These are phyloP conservation scores for Penicillium sclerotigenum DNA, from an alignment of 2,329 filamentous ascomycete species.

Conservation along the genomic window DNA sequence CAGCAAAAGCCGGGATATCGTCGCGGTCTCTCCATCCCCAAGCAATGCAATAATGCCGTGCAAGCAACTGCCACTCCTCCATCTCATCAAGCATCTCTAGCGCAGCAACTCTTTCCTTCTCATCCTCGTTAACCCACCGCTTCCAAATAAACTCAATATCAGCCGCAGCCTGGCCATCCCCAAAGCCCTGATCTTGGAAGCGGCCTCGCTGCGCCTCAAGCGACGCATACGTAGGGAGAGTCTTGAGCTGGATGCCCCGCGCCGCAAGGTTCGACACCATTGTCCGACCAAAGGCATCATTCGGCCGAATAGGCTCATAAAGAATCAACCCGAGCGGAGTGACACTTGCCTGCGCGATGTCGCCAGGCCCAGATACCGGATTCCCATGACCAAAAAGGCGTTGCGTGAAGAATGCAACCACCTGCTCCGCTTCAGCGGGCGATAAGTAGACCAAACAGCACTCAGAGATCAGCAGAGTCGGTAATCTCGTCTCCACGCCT, in stretches of 20 bases:
- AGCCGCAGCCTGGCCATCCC: conserved; percentile 52
- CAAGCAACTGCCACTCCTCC: conserved; percentile 87
- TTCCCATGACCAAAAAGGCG: conserved; percentile 44
- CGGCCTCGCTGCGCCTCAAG: conserved; percentile 66
- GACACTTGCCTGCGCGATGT: conserved; percentile 24
- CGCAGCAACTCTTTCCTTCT: conserved; percentile 74
- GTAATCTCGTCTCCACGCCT: conserved; percentile 56
- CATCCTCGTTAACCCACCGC: conserved; percentile 64
- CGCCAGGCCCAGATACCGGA: conserved; percentile 13
- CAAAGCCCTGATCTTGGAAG: conserved; percentile 65
- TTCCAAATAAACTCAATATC: conserved; percentile 72
- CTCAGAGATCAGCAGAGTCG: conserved; percentile 86
- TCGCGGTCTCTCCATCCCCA: conserved; percentile 73
- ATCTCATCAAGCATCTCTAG: conserved; percentile 91
- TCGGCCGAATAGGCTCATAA: conserved; percentile 83
- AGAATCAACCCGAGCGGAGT: conserved; percentile 63
- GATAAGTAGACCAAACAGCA: conserved; percentile 92
- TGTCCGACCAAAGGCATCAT: conserved; percentile 82
- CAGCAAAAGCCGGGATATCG: conserved; percentile 28
- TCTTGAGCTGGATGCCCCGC: conserved; percentile 79
- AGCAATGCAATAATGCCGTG: conserved; percentile 81
- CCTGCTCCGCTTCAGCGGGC: conserved; percentile 58
- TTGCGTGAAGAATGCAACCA: conserved; percentile 63
- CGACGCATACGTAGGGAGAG: conserved; percentile 68
- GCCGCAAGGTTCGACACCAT: conserved; percentile 89